Percentiles rank a stretch among this genome's conserved stretches.
Evolutionary conservation across 371 early-diverging fungal species (phyloP).

Genomic region (Blakeslea trispora): DNA sequence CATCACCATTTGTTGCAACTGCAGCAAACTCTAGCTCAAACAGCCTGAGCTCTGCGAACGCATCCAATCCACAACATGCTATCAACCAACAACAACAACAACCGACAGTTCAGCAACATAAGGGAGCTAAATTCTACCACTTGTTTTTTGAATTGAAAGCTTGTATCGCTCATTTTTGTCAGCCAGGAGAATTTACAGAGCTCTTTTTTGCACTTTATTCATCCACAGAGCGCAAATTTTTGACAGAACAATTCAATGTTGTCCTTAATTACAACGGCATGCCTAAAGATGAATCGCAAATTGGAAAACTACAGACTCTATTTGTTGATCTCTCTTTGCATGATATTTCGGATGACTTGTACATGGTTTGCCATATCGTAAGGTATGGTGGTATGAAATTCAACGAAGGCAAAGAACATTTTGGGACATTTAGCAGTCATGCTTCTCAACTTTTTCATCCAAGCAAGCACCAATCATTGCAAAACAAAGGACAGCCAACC

Average conservation of each 20-base stretch:
- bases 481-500: slow-evolving; percentile 3
- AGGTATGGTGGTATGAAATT: slow-evolving; percentile 66
- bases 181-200: slow-evolving; percentile 65
- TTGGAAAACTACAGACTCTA: slow-evolving; percentile 54
- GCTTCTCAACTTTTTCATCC: slow-evolving; percentile 17
- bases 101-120: slow-evolving; percentile 11
- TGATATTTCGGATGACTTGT: slow-evolving; percentile 56
- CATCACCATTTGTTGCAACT: neutral
- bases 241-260: slow-evolving; percentile 69
- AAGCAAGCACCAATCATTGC: slow-evolving; percentile 14
- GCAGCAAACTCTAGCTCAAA: neutral
- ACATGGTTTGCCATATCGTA: slow-evolving; percentile 66
- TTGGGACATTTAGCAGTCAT: slow-evolving; percentile 9
- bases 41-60: too few relatives aligned
- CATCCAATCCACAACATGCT: neutral
- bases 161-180: slow-evolving; percentile 67
- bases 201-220: slow-evolving; percentile 70
- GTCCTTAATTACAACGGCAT: slow-evolving; percentile 58
- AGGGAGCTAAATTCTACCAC: slow-evolving; percentile 53
- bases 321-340: slow-evolving; percentile 60
- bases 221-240: slow-evolving; percentile 40
- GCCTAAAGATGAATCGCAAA: slow-evolving; percentile 56
- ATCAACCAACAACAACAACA: neutral
- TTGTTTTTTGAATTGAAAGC: slow-evolving; percentile 65
- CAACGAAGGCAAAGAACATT: slow-evolving; percentile 50